Conservation (phyloP, 768 basidiomycete genomes). For the Psilocybe subaeruginosa region DNA sequence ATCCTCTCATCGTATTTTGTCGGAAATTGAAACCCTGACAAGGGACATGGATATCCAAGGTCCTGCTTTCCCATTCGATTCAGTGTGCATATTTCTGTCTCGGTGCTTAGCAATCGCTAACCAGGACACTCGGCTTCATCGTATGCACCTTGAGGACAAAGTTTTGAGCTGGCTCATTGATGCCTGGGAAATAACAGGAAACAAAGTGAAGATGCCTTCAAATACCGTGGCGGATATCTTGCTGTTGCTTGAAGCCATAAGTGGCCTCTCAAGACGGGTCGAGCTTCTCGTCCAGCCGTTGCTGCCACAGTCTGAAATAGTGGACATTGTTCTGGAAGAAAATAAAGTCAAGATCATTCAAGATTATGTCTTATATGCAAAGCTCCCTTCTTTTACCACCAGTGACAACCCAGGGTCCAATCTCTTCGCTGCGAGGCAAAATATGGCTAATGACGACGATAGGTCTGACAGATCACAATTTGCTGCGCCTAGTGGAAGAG, state of each 20-base stretch:
- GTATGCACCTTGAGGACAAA: constrained; percentile 87
- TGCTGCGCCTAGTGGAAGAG: constrained; percentile 54
- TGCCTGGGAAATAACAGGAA: constrained; percentile 55
- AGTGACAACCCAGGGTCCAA: neutral
- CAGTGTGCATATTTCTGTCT: constrained; percentile 84
- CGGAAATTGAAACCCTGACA: constrained; percentile 78
- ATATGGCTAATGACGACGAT: neutral
- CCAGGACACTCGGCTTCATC: constrained; percentile 82
- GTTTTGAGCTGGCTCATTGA: constrained; percentile 81
- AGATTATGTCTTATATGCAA: constrained; percentile 71
- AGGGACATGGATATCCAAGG: constrained; percentile 92
- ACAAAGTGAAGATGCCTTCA: constrained; percentile 48
- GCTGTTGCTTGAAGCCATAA: constrained; percentile 63
- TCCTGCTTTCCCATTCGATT: constrained; percentile 83
- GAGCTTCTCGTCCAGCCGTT: constrained; percentile 49
- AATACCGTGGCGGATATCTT: constrained; percentile 65
- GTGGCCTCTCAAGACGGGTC: constrained; percentile 52
- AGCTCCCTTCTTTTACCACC: constrained; percentile 47
- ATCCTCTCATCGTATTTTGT: constrained; percentile 57
- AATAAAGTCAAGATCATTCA: constrained; percentile 59
- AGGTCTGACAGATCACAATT: constrained; percentile 29
- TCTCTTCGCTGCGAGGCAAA: neutral
- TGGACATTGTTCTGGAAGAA: constrained; percentile 62
- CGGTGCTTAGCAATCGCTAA: constrained; percentile 70
- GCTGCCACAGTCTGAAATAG: constrained; percentile 73